These are phyloP conservation scores for Carex myosuroides DNA, from an alignment of 176 grass and related monocot genomes.

Conservation along the genomic window DNA sequence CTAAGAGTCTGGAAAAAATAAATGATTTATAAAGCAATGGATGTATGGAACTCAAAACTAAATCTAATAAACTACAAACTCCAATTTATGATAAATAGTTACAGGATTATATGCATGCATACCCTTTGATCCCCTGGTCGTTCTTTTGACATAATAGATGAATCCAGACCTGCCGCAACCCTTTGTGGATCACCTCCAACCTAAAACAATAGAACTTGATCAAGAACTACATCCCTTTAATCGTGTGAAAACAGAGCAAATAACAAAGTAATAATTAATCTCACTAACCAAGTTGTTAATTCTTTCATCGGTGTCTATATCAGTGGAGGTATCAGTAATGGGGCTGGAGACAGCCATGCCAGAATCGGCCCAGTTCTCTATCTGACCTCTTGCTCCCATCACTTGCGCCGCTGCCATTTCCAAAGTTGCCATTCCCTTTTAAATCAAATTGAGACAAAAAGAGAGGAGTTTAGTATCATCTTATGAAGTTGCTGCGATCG, in stretches of 20 bases:
- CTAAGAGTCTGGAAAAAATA: constrained; percentile 39
- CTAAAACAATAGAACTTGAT: neutral
- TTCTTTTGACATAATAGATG: constrained; percentile 41
- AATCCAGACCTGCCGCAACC: constrained; percentile 20
- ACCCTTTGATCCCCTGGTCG: constrained; percentile 69
- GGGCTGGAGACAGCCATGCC: constrained; percentile 53
- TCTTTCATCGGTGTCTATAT: constrained; percentile 48
- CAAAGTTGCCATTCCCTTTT: constrained; percentile 40
- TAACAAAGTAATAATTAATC: neutral
- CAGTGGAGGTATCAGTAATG: constrained; percentile 54
- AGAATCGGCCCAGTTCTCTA: constrained; percentile 81
- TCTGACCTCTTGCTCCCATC: constrained; percentile 27
- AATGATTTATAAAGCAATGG: neutral
- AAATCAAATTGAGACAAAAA: constrained; percentile 1
- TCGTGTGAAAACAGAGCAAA: neutral
- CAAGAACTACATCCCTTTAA: neutral
- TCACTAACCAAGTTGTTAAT: neutral
- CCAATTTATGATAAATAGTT: neutral
- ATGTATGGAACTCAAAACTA: neutral
- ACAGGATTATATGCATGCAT: neutral
- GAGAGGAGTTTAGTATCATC: neutral
- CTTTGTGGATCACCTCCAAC: constrained; percentile 23
- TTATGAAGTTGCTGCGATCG: neutral
- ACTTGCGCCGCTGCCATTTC: constrained; percentile 34
- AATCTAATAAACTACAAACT: neutral